Conservation (phyloP, 2,329 filamentous ascomycete species). For the Curvularia lunata region DNA sequence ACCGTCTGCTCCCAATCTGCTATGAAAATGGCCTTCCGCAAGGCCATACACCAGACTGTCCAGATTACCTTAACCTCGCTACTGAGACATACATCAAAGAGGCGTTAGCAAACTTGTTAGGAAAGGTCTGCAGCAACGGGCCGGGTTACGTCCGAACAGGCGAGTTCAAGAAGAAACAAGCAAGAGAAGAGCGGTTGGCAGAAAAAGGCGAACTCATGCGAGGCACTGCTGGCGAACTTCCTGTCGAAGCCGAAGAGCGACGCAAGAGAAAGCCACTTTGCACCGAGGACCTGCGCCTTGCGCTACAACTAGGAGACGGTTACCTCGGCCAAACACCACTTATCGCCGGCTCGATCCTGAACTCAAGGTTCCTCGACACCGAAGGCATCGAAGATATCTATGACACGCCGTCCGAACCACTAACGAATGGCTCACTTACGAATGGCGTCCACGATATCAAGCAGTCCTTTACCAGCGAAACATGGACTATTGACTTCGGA, state of each 20-base stretch:
- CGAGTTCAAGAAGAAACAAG: slow-evolving; percentile 76
- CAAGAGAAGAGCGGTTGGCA: slow-evolving; percentile 75
- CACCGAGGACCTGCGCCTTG: slow-evolving; percentile 78
- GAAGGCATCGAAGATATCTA: slow-evolving; percentile 39
- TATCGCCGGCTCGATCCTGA: slow-evolving; percentile 71
- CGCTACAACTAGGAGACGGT: slow-evolving; percentile 75
- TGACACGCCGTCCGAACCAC: slow-evolving; percentile 8
- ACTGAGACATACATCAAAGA: slow-evolving; percentile 70
- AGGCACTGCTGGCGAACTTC: slow-evolving; percentile 78
- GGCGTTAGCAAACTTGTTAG: slow-evolving; percentile 61
- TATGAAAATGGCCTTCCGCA: slow-evolving; percentile 67
- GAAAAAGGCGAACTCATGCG: slow-evolving; percentile 75
- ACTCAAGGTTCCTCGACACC: slow-evolving; percentile 69
- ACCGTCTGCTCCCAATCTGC: slow-evolving; percentile 68
- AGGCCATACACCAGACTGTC: slow-evolving; percentile 60
- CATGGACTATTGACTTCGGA: slow-evolving; percentile 35
- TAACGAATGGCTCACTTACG: slow-evolving; percentile 13
- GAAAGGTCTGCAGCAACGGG: slow-evolving; percentile 62
- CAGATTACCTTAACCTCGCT: slow-evolving; percentile 66
- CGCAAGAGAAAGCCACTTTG: slow-evolving; percentile 73
- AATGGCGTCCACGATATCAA: slow-evolving; percentile 18
- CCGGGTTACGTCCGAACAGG: slow-evolving; percentile 72
- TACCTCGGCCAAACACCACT: slow-evolving; percentile 80
- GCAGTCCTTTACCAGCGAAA: slow-evolving; percentile 11
- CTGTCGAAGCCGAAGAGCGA: slow-evolving; percentile 79